Percentiles rank a stretch among this genome's conserved stretches.
Conservation (phyloP, 257 asterid species). For the Plantago elongata region DNA sequence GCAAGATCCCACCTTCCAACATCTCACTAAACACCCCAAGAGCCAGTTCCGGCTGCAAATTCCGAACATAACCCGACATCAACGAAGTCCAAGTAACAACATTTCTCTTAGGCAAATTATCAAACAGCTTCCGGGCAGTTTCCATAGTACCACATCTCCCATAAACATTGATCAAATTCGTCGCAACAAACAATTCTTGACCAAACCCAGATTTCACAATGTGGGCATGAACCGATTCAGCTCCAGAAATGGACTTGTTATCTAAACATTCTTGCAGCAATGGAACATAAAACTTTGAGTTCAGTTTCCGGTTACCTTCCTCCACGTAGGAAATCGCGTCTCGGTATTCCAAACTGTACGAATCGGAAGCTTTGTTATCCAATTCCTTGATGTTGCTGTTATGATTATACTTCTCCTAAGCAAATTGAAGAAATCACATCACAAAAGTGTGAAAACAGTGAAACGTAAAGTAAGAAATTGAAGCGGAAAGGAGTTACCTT, state of each 20-base stretch:
- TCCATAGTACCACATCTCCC: slow-evolving; percentile 61
- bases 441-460: neutral
- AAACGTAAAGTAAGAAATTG: neutral
- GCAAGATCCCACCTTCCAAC: slow-evolving; percentile 63
- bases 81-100: slow-evolving; percentile 83
- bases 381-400: slow-evolving; percentile 27
- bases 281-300: slow-evolving; percentile 55
- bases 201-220: slow-evolving; percentile 55
- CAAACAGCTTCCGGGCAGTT: slow-evolving; percentile 59
- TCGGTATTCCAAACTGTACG: slow-evolving; percentile 39
- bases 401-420: slow-evolving; percentile 33
- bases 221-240: slow-evolving; percentile 57
- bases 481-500: slow-evolving; percentile 40
- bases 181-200: slow-evolving; percentile 59
- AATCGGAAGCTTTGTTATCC: slow-evolving; percentile 33
- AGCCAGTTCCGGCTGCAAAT: slow-evolving; percentile 54
- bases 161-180: slow-evolving; percentile 71
- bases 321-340: slow-evolving; percentile 35
- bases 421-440: neutral
- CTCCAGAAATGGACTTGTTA: slow-evolving; percentile 37
- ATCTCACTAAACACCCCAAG: slow-evolving; percentile 54
- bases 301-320: slow-evolving; percentile 39
- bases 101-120: slow-evolving; percentile 56
- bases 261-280: slow-evolving; percentile 63
- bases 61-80: slow-evolving; percentile 65